Conservation (phyloP, 2,329 filamentous ascomycete genomes). For the Neurospora sp. region DNA sequence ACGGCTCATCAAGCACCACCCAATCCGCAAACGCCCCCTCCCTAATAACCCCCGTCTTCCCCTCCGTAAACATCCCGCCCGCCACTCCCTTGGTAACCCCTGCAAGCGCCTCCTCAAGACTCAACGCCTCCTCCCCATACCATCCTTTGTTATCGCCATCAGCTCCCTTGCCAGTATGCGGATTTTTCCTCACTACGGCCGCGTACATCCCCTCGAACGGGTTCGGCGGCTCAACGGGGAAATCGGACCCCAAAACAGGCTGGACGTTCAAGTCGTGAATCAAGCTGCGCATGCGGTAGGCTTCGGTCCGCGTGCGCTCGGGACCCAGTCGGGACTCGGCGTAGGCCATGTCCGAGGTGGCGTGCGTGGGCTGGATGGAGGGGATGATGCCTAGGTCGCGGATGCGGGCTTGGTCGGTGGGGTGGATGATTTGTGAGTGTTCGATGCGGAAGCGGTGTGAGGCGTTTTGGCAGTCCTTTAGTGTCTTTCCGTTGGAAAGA, state of each 20-base stretch:
- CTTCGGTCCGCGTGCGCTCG: conserved; percentile 42
- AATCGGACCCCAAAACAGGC: conserved; percentile 58
- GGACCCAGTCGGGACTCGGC: conserved; percentile 50
- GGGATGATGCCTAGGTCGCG: conserved; percentile 51
- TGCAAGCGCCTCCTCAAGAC: conserved; percentile 46
- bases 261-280: conserved; percentile 30
- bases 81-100: conserved; percentile 54
- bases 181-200: conserved; percentile 51
- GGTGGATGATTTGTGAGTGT: conserved; percentile 61
- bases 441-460: conserved; percentile 55
- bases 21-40: conserved; percentile 58
- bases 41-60: conserved; percentile 47
- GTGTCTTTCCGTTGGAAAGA: conserved; percentile 23
- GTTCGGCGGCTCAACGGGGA: conserved; percentile 60
- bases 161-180: conserved; percentile 42
- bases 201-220: conserved; percentile 62
- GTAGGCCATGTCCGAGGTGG: conserved; percentile 62
- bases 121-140: conserved; percentile 50
- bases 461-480: conserved; percentile 40
- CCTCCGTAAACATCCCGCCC: conserved; percentile 49
- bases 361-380: conserved; percentile 63
- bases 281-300: conserved; percentile 58
- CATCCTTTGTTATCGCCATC: conserved; percentile 45
- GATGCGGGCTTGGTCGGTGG: conserved; percentile 52
- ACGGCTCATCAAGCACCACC: conserved; percentile 54